Base-by-base conservation (phyloP, 352 stramenopile species). In the Pythium plurisporium region DNA sequence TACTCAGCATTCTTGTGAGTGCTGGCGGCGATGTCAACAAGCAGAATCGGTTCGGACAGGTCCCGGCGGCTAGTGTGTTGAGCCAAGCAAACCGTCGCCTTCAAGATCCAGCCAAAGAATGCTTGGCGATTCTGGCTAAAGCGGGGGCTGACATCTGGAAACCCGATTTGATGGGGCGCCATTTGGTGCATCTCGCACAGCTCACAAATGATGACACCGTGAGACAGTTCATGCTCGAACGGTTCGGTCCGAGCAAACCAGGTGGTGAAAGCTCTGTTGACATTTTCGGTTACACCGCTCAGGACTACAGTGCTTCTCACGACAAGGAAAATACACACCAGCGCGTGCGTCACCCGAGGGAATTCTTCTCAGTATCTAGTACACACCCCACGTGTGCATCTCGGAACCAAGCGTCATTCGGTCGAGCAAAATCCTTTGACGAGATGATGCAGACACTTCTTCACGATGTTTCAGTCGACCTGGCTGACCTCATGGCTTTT, bases 1-100 rank as follows among this genome's bases (percentile, higher is more conserved):
- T 91, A 36, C 72, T 94, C 25, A 54, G 78, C 5, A 55, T 69
- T 5, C 55, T 95, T 7, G 47, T 93, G 7, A 67, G 84, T 11
- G 59, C 65, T 30, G 78, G 82, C 14, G 86, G 72, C 14, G 71
- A 86, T 30, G 63, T 75, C 9, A 89, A 90, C 53, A 37, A 50
- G 26, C 72, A 75, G 43, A 94, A 95, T 33, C 69, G 83, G 5
- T 89, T 83, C 59, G 83, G 83, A 5, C 80, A 91, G 48, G 86
- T 76, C 9, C 72, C 86, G 10, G 72, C 70, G 4, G 63, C 69
- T n/a, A 60, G 87, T 1, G 44, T 91, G 4, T 70, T 93, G 20
- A 66, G 66, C 20, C 54, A 67, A n/a, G 54, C 63, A 52, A 47
- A 52, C 38, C 40, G 10, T 17, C 34, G 38, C 22, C 27, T 48